Percentiles rank a stretch among this genome's conserved stretches.
Evolutionary conservation across 208 protist species (phyloP).

Genomic region (Vickermania spadyakhi): DNA sequence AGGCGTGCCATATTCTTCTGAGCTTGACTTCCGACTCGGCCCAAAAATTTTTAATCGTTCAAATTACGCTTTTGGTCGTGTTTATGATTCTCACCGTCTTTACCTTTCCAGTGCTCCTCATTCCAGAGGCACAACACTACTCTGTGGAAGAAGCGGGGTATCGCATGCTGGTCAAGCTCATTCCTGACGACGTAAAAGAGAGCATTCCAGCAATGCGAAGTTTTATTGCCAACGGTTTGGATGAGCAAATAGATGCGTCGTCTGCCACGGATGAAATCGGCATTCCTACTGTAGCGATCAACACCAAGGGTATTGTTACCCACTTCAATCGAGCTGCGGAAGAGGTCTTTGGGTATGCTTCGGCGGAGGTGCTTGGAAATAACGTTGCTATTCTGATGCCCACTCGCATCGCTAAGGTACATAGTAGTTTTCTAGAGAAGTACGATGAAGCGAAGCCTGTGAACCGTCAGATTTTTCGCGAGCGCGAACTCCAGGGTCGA

Average conservation of each 20-base stretch:
- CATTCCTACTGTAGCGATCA: slow-evolving; percentile 6
- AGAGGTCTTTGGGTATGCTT: slow-evolving; percentile 16
- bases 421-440: slow-evolving; percentile 21
- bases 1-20: neutral
- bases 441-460: slow-evolving; percentile 12
- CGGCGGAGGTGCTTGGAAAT: slow-evolving; percentile 23
- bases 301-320: neutral
- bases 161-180: slow-evolving; percentile 16
- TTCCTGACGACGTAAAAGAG: slow-evolving; percentile 14
- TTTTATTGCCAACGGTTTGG: slow-evolving; percentile 4
- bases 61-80: slow-evolving; percentile 2
- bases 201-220: slow-evolving; percentile 16
- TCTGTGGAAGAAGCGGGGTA: slow-evolving; percentile 10
- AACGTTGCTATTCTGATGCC: slow-evolving; percentile 49
- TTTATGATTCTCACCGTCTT: neutral
- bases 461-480: slow-evolving; percentile 1
- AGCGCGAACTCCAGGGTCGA: slow-evolving; percentile 5
- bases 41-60: neutral
- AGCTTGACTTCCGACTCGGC: neutral
- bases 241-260: neutral
- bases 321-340: slow-evolving; percentile 16
- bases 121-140: slow-evolving; percentile 7
- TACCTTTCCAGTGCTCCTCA: slow-evolving; percentile 2
- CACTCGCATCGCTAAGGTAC: slow-evolving; percentile 9
- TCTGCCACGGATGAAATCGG: neutral